phyloP scores from a whole-genome alignment of 208 protist species.

The Trypanosomatidae sp. region DNA sequence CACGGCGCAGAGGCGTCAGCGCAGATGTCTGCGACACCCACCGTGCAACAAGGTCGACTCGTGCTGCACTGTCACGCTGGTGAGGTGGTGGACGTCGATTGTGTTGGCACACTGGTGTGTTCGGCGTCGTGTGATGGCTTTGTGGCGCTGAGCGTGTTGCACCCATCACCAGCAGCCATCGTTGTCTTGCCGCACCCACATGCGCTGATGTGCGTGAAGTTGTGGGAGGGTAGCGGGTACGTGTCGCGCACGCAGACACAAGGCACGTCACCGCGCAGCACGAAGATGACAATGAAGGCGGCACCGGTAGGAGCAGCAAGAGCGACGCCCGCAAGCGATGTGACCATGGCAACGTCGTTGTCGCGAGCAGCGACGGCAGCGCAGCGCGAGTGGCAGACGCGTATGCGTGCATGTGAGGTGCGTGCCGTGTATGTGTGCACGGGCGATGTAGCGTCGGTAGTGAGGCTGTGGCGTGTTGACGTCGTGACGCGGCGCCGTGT shows the following conservation, averaged over 20 bases:
- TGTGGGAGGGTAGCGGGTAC: constrained; percentile 59
- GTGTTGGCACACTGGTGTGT: constrained; percentile 32
- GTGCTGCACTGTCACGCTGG: constrained; percentile 44
- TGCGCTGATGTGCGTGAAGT: constrained; percentile 21
- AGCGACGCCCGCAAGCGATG: no score
- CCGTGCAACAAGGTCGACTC: no score
- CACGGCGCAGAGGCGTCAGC: background rate
- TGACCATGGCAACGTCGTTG: no score
- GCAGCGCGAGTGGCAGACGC: constrained; percentile 6
- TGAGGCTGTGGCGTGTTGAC: constrained; percentile 67
- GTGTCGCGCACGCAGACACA: constrained; percentile 2
- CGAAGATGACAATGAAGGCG: background rate
- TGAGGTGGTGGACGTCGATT: constrained; percentile 26
- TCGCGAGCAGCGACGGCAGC: background rate
- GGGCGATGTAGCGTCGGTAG: constrained; percentile 31
- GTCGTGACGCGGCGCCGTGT: constrained; percentile 17
- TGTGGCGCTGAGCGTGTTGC: constrained; percentile 54
- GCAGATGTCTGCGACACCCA: constrained; percentile 23
- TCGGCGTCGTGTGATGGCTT: constrained; percentile 16
- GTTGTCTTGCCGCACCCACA: constrained; percentile 26
- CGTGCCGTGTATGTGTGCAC: constrained; percentile 56
- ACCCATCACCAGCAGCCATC: constrained; percentile 22
- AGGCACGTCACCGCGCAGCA: background rate
- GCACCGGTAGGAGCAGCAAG: background rate
- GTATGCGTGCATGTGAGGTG: constrained; percentile 5